Conservation (phyloP, 805 yeast species). For the Hanseniaspora valbyensis region DNA sequence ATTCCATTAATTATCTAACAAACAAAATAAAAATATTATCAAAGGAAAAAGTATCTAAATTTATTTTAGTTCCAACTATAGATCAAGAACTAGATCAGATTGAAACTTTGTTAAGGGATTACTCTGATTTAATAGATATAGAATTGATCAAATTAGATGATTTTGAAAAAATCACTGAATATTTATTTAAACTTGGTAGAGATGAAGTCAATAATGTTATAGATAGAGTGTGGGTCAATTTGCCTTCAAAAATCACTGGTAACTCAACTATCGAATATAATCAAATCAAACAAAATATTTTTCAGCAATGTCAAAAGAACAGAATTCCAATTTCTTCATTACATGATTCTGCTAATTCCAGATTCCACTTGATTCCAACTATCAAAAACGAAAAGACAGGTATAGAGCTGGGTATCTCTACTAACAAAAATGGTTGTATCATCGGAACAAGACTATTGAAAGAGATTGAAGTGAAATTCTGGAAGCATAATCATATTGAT, state of each 20-base stretch:
- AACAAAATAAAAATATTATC: conserved; percentile 5
- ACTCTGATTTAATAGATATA: conserved; percentile 21
- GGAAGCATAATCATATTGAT: conserved; percentile 53
- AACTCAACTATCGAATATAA: conserved; percentile 14
- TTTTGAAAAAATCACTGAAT: background rate
- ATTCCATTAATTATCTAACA: conserved; percentile 8
- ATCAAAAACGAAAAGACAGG: conserved; percentile 40
- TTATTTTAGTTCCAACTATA: background rate
- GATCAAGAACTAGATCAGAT: conserved; percentile 20
- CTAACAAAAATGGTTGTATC: conserved; percentile 83
- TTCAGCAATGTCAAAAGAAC: conserved; percentile 40
- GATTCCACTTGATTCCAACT: conserved; percentile 67
- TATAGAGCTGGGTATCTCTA: conserved; percentile 72
- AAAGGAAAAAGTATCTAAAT: background rate
- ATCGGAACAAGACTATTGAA: conserved; percentile 71
- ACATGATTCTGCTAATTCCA: conserved; percentile 59
- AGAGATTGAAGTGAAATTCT: conserved; percentile 48
- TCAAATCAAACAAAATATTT: conserved; percentile 34
- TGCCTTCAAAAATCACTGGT: conserved; percentile 25
- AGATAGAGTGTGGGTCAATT: conserved; percentile 63
- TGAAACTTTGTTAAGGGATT: conserved; percentile 19
- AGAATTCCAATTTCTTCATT: conserved; percentile 78
- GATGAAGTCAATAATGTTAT: conserved; percentile 49
- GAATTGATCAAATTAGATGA: conserved; percentile 25
- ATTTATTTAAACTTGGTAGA: conserved; percentile 38